Evolutionary conservation across 2,329 filamentous ascomycete species (phyloP), one percentile per base, ranked within the genome.

Genomic region (Aspergillus sergii): DNA sequence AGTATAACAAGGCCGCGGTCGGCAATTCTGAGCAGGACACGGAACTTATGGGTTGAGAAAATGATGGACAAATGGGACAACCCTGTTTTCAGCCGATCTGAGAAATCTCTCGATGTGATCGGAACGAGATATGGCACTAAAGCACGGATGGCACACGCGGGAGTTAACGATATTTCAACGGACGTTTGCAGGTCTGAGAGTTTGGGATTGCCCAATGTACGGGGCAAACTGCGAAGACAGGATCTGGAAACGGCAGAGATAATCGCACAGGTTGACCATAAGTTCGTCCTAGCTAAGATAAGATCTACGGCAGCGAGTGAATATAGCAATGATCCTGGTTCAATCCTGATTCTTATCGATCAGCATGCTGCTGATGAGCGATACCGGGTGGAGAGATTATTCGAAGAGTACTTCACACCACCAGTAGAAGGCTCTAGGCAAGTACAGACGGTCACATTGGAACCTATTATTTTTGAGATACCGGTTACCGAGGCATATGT

Each of bases 291-390:
- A 0, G 82, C 88, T 26, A 90, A 86, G 65, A 79, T 92, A 57
- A 74, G 77, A 0, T 58, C 72, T 4, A 63, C 57, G 7, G 6
- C 60, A 19, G n/a, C 51, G 19, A 34, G 55, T 28, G 14, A 16
- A 26, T 9, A 12, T 41, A 21, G 12, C 51, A n/a, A 65, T 50
- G 41, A 50, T 9, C 58, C 51, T 30, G 63, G 45, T 19, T 46
- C 64, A 2, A 69, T 88, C 1, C 79, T 98, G 5, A 84, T 96
- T 0, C 82, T 97, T 45, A 84, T 97, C 7, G 95, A 99, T 72
- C 95, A 99, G 72, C 95, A 99, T 74, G 95, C 95, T 0, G 95
- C 94, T 3, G 94, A 97, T 74, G 95, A 99, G 79, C 86, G 95
- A 53, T 88, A 91, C 66, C 88, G 89, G 1, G 85, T 98, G 1